Evolutionary conservation across 208 protist genomes (phyloP).

Genomic region (Phytomonas sp.): DNA sequence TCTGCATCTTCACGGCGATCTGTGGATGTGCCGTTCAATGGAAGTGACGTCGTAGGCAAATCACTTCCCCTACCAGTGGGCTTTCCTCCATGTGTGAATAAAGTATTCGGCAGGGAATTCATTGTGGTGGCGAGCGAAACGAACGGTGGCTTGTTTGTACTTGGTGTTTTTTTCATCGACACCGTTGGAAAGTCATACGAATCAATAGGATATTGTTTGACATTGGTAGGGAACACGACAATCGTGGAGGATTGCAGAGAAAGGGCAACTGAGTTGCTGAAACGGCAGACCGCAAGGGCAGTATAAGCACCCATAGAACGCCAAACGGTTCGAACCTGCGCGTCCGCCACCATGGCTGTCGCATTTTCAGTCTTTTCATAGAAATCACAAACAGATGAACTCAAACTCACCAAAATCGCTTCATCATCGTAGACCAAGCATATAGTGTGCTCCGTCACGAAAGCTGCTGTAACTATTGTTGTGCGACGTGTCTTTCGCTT

Average conservation of each 20-base stretch:
- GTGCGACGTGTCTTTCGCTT: not conserved
- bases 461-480: slow-evolving; percentile 23
- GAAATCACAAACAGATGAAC: not conserved
- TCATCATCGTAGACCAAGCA: slow-evolving; percentile 32
- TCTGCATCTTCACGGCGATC: not conserved
- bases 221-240: slow-evolving; percentile 50
- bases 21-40: not conserved
- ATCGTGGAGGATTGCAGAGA: slow-evolving; percentile 34
- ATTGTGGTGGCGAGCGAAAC: slow-evolving; percentile 21
- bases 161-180: not conserved
- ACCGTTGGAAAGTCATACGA: not conserved
- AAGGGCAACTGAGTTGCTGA: slow-evolving; percentile 59
- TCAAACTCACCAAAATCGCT: slow-evolving; percentile 16
- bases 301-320: slow-evolving; percentile 52
- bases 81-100: not conserved
- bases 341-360: not conserved
- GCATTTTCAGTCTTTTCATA: not conserved
- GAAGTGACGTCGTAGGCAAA: not conserved
- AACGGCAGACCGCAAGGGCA: slow-evolving; percentile 48
- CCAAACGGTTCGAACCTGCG: slow-evolving; percentile 43
- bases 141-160: slow-evolving; percentile 10
- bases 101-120: not conserved
- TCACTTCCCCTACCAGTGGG: not conserved
- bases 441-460: slow-evolving; percentile 27
- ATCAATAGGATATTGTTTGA: not conserved